phyloP scores from a whole-genome alignment of 805 yeast species.

The Jamesozyma gamospora region DNA sequence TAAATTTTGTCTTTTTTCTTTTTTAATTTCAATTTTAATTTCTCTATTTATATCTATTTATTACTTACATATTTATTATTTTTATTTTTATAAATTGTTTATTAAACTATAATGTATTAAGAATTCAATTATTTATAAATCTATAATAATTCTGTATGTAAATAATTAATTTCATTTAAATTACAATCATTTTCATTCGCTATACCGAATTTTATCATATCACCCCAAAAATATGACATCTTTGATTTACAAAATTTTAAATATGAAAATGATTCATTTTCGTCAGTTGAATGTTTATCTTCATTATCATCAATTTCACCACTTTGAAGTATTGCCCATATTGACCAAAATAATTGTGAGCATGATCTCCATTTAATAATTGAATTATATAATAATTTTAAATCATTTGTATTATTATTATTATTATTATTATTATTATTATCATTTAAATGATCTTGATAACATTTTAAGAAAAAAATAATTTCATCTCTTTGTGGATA shows the following conservation, averaged over 20 bases:
- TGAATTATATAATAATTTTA: constrained; percentile 46
- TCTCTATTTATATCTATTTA: too few relatives aligned
- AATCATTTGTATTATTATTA: constrained; percentile 23
- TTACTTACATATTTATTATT: background rate
- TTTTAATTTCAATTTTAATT: background rate
- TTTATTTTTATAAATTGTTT: background rate
- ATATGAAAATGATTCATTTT: constrained; percentile 59
- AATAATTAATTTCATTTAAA: constrained; percentile 40
- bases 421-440: constrained; percentile 9
- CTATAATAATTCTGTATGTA: background rate
- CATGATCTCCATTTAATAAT: constrained; percentile 66
- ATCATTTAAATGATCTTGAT: constrained; percentile 42
- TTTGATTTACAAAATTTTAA: constrained; percentile 64
- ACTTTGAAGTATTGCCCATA: constrained; percentile 85
- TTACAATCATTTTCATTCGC: constrained; percentile 22
- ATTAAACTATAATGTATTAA: background rate
- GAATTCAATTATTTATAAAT: background rate
- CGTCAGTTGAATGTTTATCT: constrained; percentile 26
- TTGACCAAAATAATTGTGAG: constrained; percentile 66
- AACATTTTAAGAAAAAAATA: constrained; percentile 54
- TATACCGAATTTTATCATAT: constrained; percentile 52
- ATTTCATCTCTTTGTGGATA: constrained; percentile 65
- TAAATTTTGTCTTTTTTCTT: background rate
- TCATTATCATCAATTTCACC: constrained; percentile 29
- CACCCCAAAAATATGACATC: constrained; percentile 60